phyloP scores from a whole-genome alignment of 108 stramenopile species.

The Stephanodiscus minutulus region DNA sequence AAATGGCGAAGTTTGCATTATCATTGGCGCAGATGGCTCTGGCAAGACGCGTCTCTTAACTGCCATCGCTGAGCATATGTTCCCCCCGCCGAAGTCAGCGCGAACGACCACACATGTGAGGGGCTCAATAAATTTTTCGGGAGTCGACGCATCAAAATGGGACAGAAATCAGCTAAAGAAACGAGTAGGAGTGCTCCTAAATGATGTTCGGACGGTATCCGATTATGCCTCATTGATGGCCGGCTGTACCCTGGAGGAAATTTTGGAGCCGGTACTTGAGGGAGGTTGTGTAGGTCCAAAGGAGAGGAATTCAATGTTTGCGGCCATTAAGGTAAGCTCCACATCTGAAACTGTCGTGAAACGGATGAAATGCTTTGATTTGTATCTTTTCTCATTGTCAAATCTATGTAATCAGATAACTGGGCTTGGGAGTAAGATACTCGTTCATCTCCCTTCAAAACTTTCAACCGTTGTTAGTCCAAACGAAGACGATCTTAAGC shows the following conservation, averaged over 20 bases:
- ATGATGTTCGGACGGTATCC: slow-evolving; percentile 71
- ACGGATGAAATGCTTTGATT: not conserved
- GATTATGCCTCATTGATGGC: slow-evolving; percentile 66
- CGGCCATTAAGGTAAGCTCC: slow-evolving; percentile 70
- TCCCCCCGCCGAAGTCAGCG: slow-evolving; percentile 65
- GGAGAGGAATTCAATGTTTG: slow-evolving; percentile 62
- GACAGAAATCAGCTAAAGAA: slow-evolving; percentile 64
- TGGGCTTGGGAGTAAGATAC: slow-evolving; percentile 63
- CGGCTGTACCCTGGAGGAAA: slow-evolving; percentile 79
- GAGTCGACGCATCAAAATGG: slow-evolving; percentile 79
- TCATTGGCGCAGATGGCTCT: slow-evolving; percentile 76
- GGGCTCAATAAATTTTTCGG: slow-evolving; percentile 65
- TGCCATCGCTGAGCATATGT: slow-evolving; percentile 72
- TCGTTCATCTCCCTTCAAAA: slow-evolving; percentile 73
- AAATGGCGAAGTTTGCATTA: slow-evolving; percentile 74
- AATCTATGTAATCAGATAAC: slow-evolving; percentile 54
- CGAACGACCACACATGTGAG: slow-evolving; percentile 69
- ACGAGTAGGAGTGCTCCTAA: slow-evolving; percentile 73
- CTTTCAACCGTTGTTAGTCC: slow-evolving; percentile 75
- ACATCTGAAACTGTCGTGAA: not conserved
- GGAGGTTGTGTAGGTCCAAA: slow-evolving; percentile 41
- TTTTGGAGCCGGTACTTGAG: slow-evolving; percentile 68
- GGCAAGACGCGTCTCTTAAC: slow-evolving; percentile 83
- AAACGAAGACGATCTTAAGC: slow-evolving; percentile 80
- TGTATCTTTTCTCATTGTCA: not conserved